A percentile compares a stretch with the other conserved stretches of the same genome.
Conservation (phyloP, 257 asterid genomes). For the Leonotis leonurus region DNA sequence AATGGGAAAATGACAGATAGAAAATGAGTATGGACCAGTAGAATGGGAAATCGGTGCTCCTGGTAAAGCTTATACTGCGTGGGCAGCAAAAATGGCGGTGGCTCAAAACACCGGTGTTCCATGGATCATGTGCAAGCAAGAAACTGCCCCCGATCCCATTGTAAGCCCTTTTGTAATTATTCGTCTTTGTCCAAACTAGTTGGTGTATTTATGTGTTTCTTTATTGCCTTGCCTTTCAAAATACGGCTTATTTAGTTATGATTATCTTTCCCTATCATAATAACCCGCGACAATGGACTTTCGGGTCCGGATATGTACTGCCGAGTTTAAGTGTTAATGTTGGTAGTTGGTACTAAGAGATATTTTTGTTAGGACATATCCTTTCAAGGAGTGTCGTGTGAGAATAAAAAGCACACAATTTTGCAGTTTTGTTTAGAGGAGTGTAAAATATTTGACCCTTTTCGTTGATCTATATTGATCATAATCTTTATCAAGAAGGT, state of each 20-base stretch:
- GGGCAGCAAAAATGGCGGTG: conserved; percentile 94
- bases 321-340: background rate
- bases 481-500: background rate
- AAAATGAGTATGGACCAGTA: conserved; percentile 87
- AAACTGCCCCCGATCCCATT: conserved; percentile 87
- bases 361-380: background rate
- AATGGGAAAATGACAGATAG: conserved; percentile 46
- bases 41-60: conserved; percentile 92
- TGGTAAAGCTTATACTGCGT: conserved; percentile 77
- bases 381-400: background rate
- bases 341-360: background rate
- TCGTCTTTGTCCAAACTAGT: background rate
- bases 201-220: background rate
- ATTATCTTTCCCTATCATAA: background rate
- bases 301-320: background rate
- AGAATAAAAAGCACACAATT: background rate
- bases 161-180: conserved; percentile 25
- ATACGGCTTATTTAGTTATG: background rate
- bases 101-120: conserved; percentile 83
- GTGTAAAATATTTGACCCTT: background rate
- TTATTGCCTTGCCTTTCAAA: background rate
- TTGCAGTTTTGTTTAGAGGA: background rate
- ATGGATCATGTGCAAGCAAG: conserved; percentile 98
- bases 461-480: background rate
- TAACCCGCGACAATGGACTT: background rate